These are phyloP conservation scores for Basipetospora chlamydospora DNA, from an alignment of 2,329 filamentous ascomycete genomes.

Conservation along the genomic window DNA sequence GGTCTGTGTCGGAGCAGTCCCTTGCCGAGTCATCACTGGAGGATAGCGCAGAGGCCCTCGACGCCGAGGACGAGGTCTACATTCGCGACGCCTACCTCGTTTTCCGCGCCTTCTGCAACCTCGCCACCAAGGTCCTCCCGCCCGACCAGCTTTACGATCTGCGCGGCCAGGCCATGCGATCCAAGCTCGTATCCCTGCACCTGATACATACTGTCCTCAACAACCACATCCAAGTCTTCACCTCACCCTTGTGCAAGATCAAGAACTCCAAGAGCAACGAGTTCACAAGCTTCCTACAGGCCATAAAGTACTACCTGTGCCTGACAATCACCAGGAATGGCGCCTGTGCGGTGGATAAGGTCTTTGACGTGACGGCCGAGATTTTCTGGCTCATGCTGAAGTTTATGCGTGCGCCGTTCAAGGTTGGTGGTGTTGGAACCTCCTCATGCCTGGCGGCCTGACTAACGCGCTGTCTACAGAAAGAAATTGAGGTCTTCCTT, in stretches of 20 bases:
- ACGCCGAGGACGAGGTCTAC: slow-evolving; percentile 84
- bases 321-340: slow-evolving; percentile 90
- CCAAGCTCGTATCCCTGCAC: slow-evolving; percentile 87
- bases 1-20: slow-evolving; percentile 38
- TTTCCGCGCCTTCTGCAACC: slow-evolving; percentile 92
- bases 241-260: slow-evolving; percentile 82
- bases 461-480: slow-evolving; percentile 33
- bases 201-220: slow-evolving; percentile 90
- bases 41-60: slow-evolving; percentile 44
- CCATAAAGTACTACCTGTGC: slow-evolving; percentile 92
- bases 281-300: slow-evolving; percentile 81
- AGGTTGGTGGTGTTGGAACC: slow-evolving; percentile 35
- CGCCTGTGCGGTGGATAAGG: slow-evolving; percentile 76
- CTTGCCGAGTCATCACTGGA: slow-evolving; percentile 37
- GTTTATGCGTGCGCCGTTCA: slow-evolving; percentile 82
- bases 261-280: slow-evolving; percentile 80
- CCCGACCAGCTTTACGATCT: slow-evolving; percentile 87
- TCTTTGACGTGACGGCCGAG: slow-evolving; percentile 92
- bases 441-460: not conserved
- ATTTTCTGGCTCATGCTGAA: slow-evolving; percentile 98
- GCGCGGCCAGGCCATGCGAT: slow-evolving; percentile 90
- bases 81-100: slow-evolving; percentile 95
- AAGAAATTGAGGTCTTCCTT: slow-evolving; percentile 94
- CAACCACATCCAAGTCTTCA: slow-evolving; percentile 84
- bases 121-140: slow-evolving; percentile 82